Percentiles rank a stretch among this genome's conserved stretches.
Conservation (phyloP, 495 filamentous ascomycete genomes). For the Hypoxylon crocopeplum region DNA sequence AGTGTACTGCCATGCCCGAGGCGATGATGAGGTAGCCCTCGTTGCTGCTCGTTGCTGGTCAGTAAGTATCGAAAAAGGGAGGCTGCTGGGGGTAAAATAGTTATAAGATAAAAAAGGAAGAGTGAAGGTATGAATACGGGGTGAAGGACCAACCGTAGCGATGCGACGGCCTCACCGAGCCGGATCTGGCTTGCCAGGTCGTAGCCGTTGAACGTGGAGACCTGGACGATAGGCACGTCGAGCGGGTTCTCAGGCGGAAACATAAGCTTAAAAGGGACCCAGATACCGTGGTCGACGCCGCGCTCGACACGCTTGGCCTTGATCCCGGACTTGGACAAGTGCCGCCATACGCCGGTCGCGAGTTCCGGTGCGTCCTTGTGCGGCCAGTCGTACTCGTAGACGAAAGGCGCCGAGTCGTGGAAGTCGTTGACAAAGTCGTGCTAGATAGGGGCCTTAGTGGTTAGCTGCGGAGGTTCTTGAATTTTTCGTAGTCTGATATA, state of each 20-base stretch:
- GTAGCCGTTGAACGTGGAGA: slow-evolving; percentile 29
- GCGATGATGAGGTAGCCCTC: slow-evolving; percentile 27
- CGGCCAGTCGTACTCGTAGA: slow-evolving; percentile 32
- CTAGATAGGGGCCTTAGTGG: not conserved
- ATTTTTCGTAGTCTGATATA: too few relatives aligned
- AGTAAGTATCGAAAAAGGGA: too few relatives aligned
- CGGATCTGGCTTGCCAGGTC: slow-evolving; percentile 26
- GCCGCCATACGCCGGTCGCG: slow-evolving; percentile 17
- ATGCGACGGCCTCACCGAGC: slow-evolving; percentile 21
- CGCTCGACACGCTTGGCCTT: slow-evolving; percentile 28
- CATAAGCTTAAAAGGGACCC: slow-evolving; percentile 33
- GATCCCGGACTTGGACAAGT: slow-evolving; percentile 19
- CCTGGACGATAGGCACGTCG: slow-evolving; percentile 25
- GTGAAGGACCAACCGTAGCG: slow-evolving; percentile 12
- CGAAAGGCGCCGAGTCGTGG: slow-evolving; percentile 28
- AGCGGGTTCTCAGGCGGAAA: slow-evolving; percentile 24
- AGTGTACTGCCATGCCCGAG: slow-evolving; percentile 33
- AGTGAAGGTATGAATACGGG: too few relatives aligned
- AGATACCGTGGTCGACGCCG: slow-evolving; percentile 30
- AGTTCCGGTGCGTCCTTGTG: slow-evolving; percentile 22
- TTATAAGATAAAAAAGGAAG: not conserved
- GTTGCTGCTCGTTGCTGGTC: too few relatives aligned
- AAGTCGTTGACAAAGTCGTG: slow-evolving; percentile 33
- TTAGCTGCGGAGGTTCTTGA: not conserved
- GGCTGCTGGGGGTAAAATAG: not conserved